Evolutionary conservation across 1,284 basidiomycete genomes (phyloP).

Genomic region (Cryptococcus jaspeensis): DNA sequence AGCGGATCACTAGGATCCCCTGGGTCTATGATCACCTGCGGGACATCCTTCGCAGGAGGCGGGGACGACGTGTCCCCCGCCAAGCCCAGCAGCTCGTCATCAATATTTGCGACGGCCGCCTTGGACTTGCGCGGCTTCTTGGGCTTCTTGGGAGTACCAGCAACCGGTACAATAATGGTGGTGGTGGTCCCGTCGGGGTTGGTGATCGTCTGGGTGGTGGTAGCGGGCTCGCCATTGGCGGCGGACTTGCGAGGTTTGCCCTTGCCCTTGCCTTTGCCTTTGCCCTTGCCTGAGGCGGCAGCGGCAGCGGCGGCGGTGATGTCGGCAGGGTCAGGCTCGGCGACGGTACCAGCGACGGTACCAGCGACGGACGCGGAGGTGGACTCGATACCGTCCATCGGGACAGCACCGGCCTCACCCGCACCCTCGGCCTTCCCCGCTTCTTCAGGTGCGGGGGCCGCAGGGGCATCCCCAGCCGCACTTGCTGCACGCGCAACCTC

Average conservation of each 20-base stretch:
- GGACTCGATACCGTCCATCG: too few relatives aligned
- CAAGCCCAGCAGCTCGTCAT: slow-evolving; percentile 46
- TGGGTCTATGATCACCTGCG: neutral
- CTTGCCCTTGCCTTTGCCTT: too few relatives aligned
- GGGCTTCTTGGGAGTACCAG: slow-evolving; percentile 1
- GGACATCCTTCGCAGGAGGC: slow-evolving; percentile 17
- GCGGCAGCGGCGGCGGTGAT: neutral
- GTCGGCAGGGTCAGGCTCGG: too few relatives aligned
- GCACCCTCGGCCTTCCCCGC: neutral
- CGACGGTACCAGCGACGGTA: too few relatives aligned
- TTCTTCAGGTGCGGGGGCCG: neutral
- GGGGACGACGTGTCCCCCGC: slow-evolving; percentile 29
- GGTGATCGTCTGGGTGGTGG: neutral
- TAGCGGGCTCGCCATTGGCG: slow-evolving; percentile 7
- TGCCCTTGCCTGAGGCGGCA: neutral
- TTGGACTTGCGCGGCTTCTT: slow-evolving; percentile 30
- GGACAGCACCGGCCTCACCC: neutral
- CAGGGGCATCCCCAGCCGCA: too few relatives aligned
- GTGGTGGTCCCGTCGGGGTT: slow-evolving; percentile 12
- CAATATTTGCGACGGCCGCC: slow-evolving; percentile 23
- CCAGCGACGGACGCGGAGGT: too few relatives aligned
- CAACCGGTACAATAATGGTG: neutral
- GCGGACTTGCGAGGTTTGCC: neutral
- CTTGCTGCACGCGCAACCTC: neutral
- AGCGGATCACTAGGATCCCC: slow-evolving; percentile 22